Base-by-base conservation (phyloP, 495 filamentous ascomycete genomes). In the Penicillium egyptiacum region DNA sequence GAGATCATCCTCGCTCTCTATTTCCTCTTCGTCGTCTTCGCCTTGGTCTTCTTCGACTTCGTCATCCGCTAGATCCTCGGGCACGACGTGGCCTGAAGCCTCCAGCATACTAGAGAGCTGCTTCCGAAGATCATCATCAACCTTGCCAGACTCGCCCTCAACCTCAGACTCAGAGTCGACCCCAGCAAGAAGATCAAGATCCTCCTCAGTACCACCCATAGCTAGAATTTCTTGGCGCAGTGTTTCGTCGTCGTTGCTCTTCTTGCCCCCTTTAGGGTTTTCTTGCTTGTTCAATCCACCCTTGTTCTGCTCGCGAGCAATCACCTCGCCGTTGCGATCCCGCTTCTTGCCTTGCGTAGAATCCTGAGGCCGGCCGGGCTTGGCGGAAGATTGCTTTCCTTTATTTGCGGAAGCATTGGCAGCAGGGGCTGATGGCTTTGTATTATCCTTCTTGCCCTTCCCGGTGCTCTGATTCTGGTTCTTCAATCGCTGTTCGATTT, bases 161-260 rank as follows among this genome's bases (percentile, higher is more conserved):
- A 79, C 75, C 61, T 89, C 86, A 28, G 81, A 81, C 49, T 83
- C 85, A 1, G 87, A 89, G 49, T 83, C 75, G 14, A 85, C 62
- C 58, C 77, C 82, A 16, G 76, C 83, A 45, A 92, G 73, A 35
- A 91, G 72, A 44, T 87, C 82, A 40, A 87, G 69, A 65, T 92
- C 89, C 25, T 89, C 87, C 66, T 90, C 82, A 26, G 87, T 88
- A 22, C 90, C 90, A 19, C 90, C 90, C 39, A 95, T 78, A 20
- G 85, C 86, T 53, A 84, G 67, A 59, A 95, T 90, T 62, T 92
- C 90, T 59, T 86, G 81, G 30, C 89, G 78, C 33, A 89, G 71
- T 28, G 66, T 62, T 61, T 74, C 70, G 48, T 75, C 67, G 26
- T 63, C 61, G 10, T 59, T 64, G n/a, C 33, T 48, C 47, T 60